Evolutionary conservation across 768 basidiomycete species (phyloP).

Genomic region (Candolleomyces aberdarensis): DNA sequence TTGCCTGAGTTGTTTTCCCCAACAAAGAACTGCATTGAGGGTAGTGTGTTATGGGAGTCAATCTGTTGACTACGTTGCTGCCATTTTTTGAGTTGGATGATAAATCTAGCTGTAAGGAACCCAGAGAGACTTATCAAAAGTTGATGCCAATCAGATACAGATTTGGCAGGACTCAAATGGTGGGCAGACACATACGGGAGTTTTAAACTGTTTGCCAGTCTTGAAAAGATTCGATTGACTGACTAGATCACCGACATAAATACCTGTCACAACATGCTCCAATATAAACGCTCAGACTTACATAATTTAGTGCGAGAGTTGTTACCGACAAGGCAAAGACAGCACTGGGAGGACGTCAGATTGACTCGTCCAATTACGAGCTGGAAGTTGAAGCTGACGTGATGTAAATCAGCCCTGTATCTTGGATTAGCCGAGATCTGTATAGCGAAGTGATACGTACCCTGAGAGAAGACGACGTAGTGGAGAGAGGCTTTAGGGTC

Average conservation of each 20-base stretch:
- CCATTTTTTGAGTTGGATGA: not conserved
- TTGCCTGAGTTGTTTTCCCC: not conserved
- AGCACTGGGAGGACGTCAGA: not conserved
- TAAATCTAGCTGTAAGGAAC: not conserved
- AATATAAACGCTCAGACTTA: not conserved
- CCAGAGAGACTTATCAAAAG: not conserved
- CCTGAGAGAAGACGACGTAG: conserved; percentile 10
- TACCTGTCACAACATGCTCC: no score
- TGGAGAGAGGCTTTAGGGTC: not conserved
- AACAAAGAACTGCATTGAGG: not conserved
- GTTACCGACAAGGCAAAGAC: not conserved
- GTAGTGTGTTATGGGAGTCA: not conserved
- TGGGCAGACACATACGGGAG: not conserved
- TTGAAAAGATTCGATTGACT: not conserved
- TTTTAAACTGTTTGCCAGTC: conserved; percentile 5
- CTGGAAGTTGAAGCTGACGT: not conserved
- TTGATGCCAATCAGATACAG: not conserved
- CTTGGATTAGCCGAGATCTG: no score
- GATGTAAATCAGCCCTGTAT: conserved; percentile 6
- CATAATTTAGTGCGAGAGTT: conserved; percentile 1
- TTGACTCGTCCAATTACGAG: no score
- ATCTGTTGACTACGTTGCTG: not conserved
- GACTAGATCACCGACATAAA: not conserved
- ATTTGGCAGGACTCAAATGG: no score
- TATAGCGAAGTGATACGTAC: not conserved